Evolutionary conservation across 495 filamentous ascomycete genomes (phyloP), one percentile per base, ranked within the genome.

Genomic region (Penicillium ucsense): DNA sequence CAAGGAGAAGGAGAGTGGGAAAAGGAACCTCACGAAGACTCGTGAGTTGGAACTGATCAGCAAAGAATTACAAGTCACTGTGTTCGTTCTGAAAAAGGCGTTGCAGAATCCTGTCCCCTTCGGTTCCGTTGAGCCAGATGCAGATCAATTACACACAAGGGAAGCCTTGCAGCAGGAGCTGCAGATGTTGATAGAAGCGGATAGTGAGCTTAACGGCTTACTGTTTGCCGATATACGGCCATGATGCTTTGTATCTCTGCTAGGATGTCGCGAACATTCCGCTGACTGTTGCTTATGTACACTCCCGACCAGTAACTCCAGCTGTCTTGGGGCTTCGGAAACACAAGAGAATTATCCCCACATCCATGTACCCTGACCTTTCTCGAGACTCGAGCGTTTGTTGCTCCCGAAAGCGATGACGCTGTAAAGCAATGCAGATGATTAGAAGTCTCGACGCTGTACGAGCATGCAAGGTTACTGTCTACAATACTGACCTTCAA

Each of bases 41-140:
- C 41, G 38, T 7, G 38, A 43, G 32, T 45, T 71, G 12, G 48
- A 33, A 7, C 56, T 51, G 2, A 51, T 84, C 29, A 70, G 71
- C 60, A 45, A 52, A 11, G 68, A 76, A 50, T 59, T 89, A 48
- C 66, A 67, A 41, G 62, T 64, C 10, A 53, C 60, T 3, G 67
- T 67, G 9, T 59, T 55, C 41, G 35, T 67, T 9, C 39, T 71
- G 54, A 72, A 65, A 43, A 62, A 61, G 53, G 66, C 54, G 43
- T 60, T 63, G 46, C 57, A 63, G 48, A 63, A 65, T 38, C 62
- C 61, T 11, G 38, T 51, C 11, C 29, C 52, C 30, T 31, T 49
- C 12, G 37, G 38, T 8, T 41, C 41, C 20, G 45, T 34, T 11
- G 41, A 44, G 1, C 42, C 41, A 1, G 61, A 63, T 38, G 43